Evolutionary conservation across 805 yeast species (phyloP).

Genomic region (Candida morakotiae): DNA sequence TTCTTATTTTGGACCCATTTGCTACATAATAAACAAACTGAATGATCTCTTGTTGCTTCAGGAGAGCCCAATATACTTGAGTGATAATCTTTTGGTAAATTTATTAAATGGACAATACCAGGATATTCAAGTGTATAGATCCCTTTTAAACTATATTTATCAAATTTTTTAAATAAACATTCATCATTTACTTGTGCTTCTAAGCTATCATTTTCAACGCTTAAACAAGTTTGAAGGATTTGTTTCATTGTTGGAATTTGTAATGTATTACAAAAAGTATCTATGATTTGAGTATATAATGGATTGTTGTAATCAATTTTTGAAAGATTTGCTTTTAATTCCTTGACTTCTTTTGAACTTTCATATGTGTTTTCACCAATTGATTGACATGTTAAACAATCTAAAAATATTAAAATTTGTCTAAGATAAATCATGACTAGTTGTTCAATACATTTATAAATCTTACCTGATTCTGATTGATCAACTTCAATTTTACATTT

Average conservation of each 20-base stretch:
- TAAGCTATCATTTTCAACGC: conserved; percentile 10
- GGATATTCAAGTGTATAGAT: conserved; percentile 44
- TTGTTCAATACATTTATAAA: conserved; percentile 7
- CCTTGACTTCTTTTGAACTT: conserved; percentile 13
- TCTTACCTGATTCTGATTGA: not conserved
- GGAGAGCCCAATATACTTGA: conserved; percentile 18
- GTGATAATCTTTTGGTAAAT: conserved; percentile 44
- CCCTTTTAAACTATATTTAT: conserved; percentile 10
- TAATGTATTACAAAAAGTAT: conserved; percentile 18
- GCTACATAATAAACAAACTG: conserved; percentile 36
- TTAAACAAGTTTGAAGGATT: conserved; percentile 9
- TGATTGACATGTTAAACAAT: conserved; percentile 25
- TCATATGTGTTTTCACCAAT: conserved; percentile 22
- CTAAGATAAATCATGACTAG: conserved; percentile 19
- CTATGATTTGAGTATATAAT: not conserved
- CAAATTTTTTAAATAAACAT: conserved; percentile 18
- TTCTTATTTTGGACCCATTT: conserved; percentile 14
- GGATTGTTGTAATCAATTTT: conserved; percentile 16
- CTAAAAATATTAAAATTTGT: conserved; percentile 29
- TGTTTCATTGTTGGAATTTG: conserved; percentile 20
- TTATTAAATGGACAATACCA: conserved; percentile 48
- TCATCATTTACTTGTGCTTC: conserved; percentile 20
- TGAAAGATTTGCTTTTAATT: conserved; percentile 13
- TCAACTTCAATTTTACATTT: not conserved
- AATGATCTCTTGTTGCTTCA: conserved; percentile 20